phyloP scores from a whole-genome alignment of 2,329 filamentous ascomycete genomes.

The Fusarium burgessii region DNA sequence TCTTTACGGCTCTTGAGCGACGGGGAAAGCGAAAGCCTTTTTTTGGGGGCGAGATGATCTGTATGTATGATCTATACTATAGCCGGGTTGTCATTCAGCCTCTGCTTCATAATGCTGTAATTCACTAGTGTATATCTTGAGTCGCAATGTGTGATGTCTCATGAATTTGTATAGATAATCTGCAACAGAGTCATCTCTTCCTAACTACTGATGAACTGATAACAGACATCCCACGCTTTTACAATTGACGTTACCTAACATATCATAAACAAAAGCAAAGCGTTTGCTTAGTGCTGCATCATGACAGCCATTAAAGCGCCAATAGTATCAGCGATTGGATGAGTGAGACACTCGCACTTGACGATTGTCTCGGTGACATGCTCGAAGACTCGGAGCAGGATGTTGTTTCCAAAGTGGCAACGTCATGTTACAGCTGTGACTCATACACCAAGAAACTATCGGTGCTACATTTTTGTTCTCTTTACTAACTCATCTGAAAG shows the following conservation, averaged over 20 bases:
- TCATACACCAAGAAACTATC: neutral
- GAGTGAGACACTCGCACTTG: conserved; percentile 12
- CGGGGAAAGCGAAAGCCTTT: conserved; percentile 19
- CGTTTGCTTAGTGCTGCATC: neutral
- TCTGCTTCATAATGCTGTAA: conserved; percentile 60
- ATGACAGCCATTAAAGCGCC: neutral
- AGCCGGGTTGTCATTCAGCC: conserved; percentile 51
- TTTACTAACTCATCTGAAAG: neutral
- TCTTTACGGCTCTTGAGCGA: conserved; percentile 26
- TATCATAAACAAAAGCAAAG: neutral
- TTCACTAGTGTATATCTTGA: conserved; percentile 56
- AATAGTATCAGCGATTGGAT: conserved; percentile 1
- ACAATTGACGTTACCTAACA: neutral
- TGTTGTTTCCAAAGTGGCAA: neutral
- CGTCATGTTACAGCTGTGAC: neutral
- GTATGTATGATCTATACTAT: conserved; percentile 42
- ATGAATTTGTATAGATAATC: neutral
- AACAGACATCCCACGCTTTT: neutral
- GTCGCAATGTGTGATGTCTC: neutral
- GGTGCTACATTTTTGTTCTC: neutral
- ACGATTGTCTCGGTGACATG: neutral
- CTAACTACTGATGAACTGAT: too few relatives aligned
- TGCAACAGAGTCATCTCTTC: too few relatives aligned
- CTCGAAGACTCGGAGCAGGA: neutral
- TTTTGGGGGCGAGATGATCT: conserved; percentile 34